These are phyloP conservation scores for Rhododendron williamsianum DNA, from an alignment of 148 eudicot species.

Conservation along the genomic window DNA sequence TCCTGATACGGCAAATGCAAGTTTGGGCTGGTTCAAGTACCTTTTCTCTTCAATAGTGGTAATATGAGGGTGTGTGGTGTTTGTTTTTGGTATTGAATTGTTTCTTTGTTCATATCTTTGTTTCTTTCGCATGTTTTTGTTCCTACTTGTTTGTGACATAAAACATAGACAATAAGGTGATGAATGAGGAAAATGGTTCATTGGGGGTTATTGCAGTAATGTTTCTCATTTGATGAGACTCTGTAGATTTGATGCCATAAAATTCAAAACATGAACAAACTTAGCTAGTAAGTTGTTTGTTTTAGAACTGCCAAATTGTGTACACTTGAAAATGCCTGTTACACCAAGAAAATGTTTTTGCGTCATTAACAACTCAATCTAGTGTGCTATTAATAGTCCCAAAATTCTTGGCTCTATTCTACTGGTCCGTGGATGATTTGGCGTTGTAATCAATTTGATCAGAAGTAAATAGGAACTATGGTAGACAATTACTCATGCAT, in stretches of 20 bases:
- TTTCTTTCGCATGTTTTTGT: not conserved
- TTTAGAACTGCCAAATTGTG: not conserved
- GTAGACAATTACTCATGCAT: not conserved
- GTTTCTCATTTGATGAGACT: not conserved
- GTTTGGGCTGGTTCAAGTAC: slow-evolving; percentile 7
- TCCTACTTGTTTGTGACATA: not conserved
- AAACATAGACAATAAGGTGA: not conserved
- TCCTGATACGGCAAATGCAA: slow-evolving; percentile 25
- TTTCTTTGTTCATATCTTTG: not conserved
- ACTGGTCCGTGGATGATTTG: not conserved
- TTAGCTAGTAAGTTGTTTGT: not conserved
- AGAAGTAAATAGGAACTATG: not conserved
- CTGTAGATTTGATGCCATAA: not conserved
- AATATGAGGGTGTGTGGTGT: not conserved
- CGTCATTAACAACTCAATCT: no score
- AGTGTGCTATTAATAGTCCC: not conserved
- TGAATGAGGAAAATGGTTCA: not conserved
- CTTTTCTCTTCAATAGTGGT: not conserved
- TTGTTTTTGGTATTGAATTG: slow-evolving; percentile 8
- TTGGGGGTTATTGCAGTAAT: not conserved
- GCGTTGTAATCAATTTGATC: not conserved
- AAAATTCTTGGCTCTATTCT: not conserved
- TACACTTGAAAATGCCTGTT: not conserved
- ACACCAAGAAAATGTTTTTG: not conserved
- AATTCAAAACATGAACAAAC: not conserved